phyloP scores from a whole-genome alignment of 306 rosid genomes.

The Medicago lupulina region DNA sequence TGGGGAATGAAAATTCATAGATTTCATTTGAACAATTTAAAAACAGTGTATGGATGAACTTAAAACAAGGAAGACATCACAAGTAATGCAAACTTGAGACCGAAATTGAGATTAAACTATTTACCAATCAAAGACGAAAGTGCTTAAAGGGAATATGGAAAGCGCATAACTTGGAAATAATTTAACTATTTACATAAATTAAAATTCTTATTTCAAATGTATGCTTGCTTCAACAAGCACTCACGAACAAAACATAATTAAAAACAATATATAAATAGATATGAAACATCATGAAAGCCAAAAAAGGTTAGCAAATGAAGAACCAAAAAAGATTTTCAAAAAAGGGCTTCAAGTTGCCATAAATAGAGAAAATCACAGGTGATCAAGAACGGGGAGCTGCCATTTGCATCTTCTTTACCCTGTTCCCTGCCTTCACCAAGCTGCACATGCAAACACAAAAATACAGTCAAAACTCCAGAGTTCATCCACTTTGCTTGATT shows the following conservation, averaged over 20 bases:
- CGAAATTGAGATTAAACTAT: not conserved
- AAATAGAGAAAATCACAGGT: not conserved
- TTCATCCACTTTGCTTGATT: not conserved
- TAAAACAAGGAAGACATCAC: not conserved
- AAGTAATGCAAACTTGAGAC: not conserved
- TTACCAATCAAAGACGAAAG: not conserved
- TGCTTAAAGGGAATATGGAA: not conserved
- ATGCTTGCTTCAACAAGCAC: not conserved
- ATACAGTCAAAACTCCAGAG: conserved; percentile 14
- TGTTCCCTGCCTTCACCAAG: conserved; percentile 70
- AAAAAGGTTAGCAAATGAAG: not conserved
- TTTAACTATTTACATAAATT: conserved; percentile 18
- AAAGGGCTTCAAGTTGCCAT: not conserved
- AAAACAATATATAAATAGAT: conserved; percentile 8
- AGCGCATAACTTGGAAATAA: not conserved
- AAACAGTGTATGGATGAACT: not conserved
- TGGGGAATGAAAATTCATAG: too few species aligned
- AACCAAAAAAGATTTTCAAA: not conserved
- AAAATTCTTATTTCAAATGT: not conserved
- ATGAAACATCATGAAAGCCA: conserved; percentile 3
- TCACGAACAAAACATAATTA: not conserved
- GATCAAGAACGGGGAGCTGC: conserved; percentile 85
- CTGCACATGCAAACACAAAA: conserved; percentile 55
- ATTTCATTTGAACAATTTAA: not conserved
- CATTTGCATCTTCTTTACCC: conserved; percentile 88